Evolutionary conservation across 106 monocot species (phyloP).

Genomic region (Platanthera zijinensis): DNA sequence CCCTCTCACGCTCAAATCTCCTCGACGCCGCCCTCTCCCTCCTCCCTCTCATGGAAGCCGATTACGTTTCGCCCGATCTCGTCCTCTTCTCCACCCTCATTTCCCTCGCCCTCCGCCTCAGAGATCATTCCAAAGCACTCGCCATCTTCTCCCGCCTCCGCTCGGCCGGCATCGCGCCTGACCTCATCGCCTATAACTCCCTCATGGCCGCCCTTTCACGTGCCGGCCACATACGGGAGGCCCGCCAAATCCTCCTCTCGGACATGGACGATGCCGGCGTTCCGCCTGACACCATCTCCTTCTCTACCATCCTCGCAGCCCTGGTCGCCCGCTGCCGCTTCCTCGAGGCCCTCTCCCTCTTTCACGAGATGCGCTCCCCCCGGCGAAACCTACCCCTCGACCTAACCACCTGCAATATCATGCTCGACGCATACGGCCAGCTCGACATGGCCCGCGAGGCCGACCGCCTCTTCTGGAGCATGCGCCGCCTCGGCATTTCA

Average conservation of each 20-base stretch:
- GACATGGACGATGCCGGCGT: constrained; percentile 47
- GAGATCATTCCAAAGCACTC: constrained; percentile 70
- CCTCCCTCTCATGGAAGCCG: constrained; percentile 62
- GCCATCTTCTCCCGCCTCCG: constrained; percentile 68
- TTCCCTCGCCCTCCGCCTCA: constrained; percentile 42
- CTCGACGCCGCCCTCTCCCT: constrained; percentile 62
- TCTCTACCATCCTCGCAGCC: constrained; percentile 63
- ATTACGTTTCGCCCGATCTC: constrained; percentile 49
- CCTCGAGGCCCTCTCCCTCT: constrained; percentile 69
- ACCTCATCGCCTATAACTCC: constrained; percentile 71
- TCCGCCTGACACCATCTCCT: constrained; percentile 59
- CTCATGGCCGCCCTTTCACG: constrained; percentile 44
- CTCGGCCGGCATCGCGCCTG: constrained; percentile 32
- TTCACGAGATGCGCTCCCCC: constrained; percentile 51
- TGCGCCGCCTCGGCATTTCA: constrained; percentile 52
- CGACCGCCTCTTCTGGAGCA: constrained; percentile 92
- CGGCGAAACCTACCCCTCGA: constrained; percentile 35
- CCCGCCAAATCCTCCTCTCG: constrained; percentile 40
- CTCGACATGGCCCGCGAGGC: constrained; percentile 83
- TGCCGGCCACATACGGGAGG: constrained; percentile 69
- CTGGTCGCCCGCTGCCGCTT: constrained; percentile 40
- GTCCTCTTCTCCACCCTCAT: constrained; percentile 73
- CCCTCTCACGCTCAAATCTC: constrained; percentile 54
- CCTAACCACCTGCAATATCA: constrained; percentile 64
- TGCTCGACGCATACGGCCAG: constrained; percentile 82